Evolutionary conservation across 805 yeast species (phyloP), one percentile per base, ranked within the genome.

Genomic region (Teunomyces pallodes): DNA sequence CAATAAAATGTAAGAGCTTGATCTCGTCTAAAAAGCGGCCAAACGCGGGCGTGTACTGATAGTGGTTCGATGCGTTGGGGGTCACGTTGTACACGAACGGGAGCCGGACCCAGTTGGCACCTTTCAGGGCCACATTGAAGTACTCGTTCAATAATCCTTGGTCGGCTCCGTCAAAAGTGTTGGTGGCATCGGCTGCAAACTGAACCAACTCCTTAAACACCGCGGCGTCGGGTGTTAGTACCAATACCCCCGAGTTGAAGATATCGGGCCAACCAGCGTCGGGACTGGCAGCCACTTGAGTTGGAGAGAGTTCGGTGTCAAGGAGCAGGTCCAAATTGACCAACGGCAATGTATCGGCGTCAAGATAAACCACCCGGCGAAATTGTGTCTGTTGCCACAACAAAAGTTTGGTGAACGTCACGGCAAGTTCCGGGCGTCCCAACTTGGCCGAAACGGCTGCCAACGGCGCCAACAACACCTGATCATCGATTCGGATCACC

Each of bases 31-130:
- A 53, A 47, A 66, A 68, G 41, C 67, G 59, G 44, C 48, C 57
- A 51, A 60, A 62, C 1, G 73, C 73, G 6, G 73, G 72, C 27
- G 56, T 52, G 52, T 63, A 66, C 52, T 67, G 69, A 52, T 67
- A 67, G 43, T 63, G 66, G 8, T 61, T 49, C 14, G 63, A 57
- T 38, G 52, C 50, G 46, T 48, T 53, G 7, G 70, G 71, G 7
- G 73, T 68, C n/a, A 68, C 67, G 49, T 68, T 68, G 56, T 60
- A 68, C 41, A 66, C 46, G 43, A 65, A 68, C 9, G 72, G 72
- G 32, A 68, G 58, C 29, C 57, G 54, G 31, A 57, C 40, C 73
- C 73, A 68, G 41, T 61, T 58, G 12, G 56, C 30, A 43, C 60
- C 64, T 49, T 49, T 55, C 4, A 64, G 54, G 14, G 55, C 51